These are phyloP conservation scores for Fusarium lyarnte DNA, from an alignment of 2,329 filamentous ascomycete species.

Conservation along the genomic window DNA sequence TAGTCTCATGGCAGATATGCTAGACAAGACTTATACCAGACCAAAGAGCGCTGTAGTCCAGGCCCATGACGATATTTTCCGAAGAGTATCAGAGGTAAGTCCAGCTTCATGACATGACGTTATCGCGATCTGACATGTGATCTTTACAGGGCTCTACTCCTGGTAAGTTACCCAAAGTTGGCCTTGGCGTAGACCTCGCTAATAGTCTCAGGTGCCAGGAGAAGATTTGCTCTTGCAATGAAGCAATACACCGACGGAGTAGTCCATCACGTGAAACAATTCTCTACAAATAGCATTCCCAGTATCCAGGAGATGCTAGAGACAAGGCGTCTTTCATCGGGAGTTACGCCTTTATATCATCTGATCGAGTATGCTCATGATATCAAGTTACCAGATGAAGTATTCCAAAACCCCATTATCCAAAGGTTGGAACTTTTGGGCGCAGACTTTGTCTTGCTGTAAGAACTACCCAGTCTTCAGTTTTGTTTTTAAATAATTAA, in stretches of 20 bases:
- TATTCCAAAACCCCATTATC: not conserved
- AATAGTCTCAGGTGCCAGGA: not conserved
- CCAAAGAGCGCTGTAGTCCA: slow-evolving; percentile 10
- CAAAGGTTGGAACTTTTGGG: slow-evolving; percentile 6
- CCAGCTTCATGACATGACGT: rapidly evolving
- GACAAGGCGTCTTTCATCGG: not conserved
- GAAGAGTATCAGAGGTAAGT: slow-evolving; percentile 1
- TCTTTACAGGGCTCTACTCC: not conserved
- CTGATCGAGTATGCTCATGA: slow-evolving; percentile 8
- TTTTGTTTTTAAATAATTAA: not conserved
- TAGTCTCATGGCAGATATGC: slow-evolving; percentile 22
- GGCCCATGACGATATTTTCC: slow-evolving; percentile 14
- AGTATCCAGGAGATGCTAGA: slow-evolving; percentile 10
- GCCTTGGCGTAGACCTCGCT: not conserved
- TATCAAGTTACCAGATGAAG: not conserved
- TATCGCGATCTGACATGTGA: rapidly evolving
- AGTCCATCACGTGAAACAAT: slow-evolving; percentile 14
- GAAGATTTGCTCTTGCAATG: slow-evolving; percentile 9
- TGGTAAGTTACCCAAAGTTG: rapidly evolving
- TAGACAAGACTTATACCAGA: not conserved
- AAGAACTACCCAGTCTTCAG: rapidly evolving
- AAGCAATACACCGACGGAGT: slow-evolving; percentile 16
- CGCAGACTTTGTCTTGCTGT: slow-evolving; percentile 9
- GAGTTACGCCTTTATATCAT: slow-evolving; percentile 12
- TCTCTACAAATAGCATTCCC: not conserved